Percentiles rank a stretch among this genome's conserved stretches.
These are phyloP conservation scores for Pseudogymnoascus sp. DNA, from an alignment of 2,329 filamentous ascomycete genomes.

Conservation along the genomic window DNA sequence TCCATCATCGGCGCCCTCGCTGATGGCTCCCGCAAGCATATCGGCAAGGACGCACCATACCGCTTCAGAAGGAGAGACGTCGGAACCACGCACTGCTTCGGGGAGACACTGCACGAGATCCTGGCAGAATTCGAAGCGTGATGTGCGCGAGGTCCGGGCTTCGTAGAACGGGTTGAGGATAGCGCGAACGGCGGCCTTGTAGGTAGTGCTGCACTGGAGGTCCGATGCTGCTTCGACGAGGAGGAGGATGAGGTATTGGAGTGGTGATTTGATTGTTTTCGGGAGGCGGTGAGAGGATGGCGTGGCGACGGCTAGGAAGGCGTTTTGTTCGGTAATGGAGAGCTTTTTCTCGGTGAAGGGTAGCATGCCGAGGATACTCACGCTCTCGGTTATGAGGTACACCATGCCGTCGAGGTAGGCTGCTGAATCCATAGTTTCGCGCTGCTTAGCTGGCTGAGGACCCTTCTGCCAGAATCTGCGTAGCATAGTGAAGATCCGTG, in stretches of 20 bases:
- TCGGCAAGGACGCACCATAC: slow-evolving; percentile 29
- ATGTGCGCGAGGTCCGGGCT: slow-evolving; percentile 31
- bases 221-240: slow-evolving; percentile 47
- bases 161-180: slow-evolving; percentile 55
- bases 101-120: slow-evolving; percentile 25
- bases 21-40: slow-evolving; percentile 22
- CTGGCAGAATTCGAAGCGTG: slow-evolving; percentile 34
- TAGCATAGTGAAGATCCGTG: slow-evolving; percentile 63
- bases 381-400: slow-evolving; percentile 43
- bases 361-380: slow-evolving; percentile 49
- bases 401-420: slow-evolving; percentile 52
- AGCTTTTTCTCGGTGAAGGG: slow-evolving; percentile 59
- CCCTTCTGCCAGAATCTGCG: slow-evolving; percentile 61
- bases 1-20: slow-evolving; percentile 21
- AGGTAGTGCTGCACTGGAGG: slow-evolving; percentile 41
- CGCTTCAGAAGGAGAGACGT: slow-evolving; percentile 13
- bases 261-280: slow-evolving; percentile 51
- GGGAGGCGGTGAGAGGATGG: slow-evolving; percentile 52
- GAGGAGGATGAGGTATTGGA: slow-evolving; percentile 60
- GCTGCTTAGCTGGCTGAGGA: slow-evolving; percentile 31
- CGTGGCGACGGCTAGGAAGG: slow-evolving; percentile 57
- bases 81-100: slow-evolving; percentile 26
- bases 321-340: slow-evolving; percentile 45
- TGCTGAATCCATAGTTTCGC: slow-evolving; percentile 43
- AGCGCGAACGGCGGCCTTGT: slow-evolving; percentile 42